These are phyloP conservation scores for Macrolepiota albuminosa DNA, from an alignment of 768 basidiomycete species.

Conservation along the genomic window DNA sequence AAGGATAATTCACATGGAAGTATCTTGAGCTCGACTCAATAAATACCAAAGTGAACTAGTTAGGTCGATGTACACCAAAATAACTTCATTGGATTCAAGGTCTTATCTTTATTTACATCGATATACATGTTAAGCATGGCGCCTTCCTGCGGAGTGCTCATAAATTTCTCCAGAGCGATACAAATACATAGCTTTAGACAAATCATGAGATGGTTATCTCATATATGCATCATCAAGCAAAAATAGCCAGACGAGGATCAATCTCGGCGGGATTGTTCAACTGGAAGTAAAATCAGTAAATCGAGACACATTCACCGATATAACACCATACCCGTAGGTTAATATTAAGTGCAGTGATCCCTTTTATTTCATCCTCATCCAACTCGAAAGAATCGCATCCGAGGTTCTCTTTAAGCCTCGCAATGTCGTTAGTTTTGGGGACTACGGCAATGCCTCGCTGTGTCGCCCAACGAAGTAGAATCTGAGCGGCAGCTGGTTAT, in stretches of 20 bases:
- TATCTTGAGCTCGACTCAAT: background rate
- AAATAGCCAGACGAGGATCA: conserved; percentile 62
- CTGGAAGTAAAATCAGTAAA: conserved; percentile 27
- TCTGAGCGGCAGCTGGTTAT: conserved; percentile 56
- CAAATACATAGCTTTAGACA: conserved; percentile 1
- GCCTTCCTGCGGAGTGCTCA: background rate
- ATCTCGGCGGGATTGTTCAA: conserved; percentile 69
- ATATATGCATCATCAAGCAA: conserved; percentile 42
- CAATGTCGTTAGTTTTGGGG: conserved; percentile 57
- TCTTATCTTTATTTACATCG: background rate
- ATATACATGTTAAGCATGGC: background rate
- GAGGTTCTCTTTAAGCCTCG: conserved; percentile 50
- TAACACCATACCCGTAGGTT: conserved; percentile 50
- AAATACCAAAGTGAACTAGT: conserved; percentile 30
- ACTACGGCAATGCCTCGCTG: conserved; percentile 72
- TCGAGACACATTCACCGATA: background rate
- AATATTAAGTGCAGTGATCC: conserved; percentile 55
- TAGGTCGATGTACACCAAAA: too few relatives aligned
- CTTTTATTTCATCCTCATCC: conserved; percentile 49
- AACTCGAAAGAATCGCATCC: conserved; percentile 40
- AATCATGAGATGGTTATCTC: background rate
- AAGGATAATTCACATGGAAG: background rate
- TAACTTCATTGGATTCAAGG: background rate
- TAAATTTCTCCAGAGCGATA: background rate
- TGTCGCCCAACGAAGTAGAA: conserved; percentile 76